Evolutionary conservation across 495 filamentous ascomycete genomes (phyloP).

Genomic region (Trichoderma asperelloides): DNA sequence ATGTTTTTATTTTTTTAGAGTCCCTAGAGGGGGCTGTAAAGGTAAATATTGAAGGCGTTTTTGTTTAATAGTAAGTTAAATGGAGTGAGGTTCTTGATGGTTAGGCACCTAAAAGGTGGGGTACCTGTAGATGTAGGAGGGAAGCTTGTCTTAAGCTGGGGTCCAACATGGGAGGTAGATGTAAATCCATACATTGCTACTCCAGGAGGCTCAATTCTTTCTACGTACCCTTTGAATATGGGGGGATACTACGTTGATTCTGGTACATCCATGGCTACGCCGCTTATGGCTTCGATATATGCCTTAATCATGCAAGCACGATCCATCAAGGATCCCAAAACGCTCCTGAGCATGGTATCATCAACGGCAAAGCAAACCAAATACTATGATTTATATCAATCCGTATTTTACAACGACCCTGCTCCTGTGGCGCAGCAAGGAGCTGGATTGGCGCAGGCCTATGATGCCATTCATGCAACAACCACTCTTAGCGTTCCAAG

Average conservation of each 20-base stretch:
- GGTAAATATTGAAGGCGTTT: too few relatives aligned
- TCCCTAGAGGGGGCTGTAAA: too few relatives aligned
- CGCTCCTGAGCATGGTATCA: conserved; percentile 35
- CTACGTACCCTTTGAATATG: conserved; percentile 42
- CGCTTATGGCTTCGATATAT: conserved; percentile 44
- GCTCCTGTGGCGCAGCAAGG: conserved; percentile 51
- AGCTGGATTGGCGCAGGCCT: conserved; percentile 46
- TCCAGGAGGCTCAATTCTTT: conserved; percentile 47
- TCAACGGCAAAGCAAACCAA: conserved; percentile 33
- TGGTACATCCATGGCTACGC: conserved; percentile 56
- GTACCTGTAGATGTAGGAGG: too few relatives aligned
- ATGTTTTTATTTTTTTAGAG: too few relatives aligned
- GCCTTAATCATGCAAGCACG: conserved; percentile 44
- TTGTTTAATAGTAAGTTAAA: too few relatives aligned
- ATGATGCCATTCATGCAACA: conserved; percentile 43
- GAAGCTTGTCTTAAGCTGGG: conserved; percentile 35
- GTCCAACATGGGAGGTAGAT: conserved; percentile 45
- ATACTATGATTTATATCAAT: conserved; percentile 35
- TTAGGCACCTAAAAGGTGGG: too few relatives aligned
- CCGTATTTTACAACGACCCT: conserved; percentile 25
- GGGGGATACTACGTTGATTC: conserved; percentile 48
- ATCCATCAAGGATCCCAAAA: conserved; percentile 38
- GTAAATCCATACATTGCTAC: conserved; percentile 45
- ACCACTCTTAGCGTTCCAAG: conserved; percentile 44
- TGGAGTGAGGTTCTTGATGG: too few relatives aligned